Percentiles rank a stretch among this genome's conserved stretches.
Conservation (phyloP, 768 basidiomycete species). For the Paxillus rubicundulus region DNA sequence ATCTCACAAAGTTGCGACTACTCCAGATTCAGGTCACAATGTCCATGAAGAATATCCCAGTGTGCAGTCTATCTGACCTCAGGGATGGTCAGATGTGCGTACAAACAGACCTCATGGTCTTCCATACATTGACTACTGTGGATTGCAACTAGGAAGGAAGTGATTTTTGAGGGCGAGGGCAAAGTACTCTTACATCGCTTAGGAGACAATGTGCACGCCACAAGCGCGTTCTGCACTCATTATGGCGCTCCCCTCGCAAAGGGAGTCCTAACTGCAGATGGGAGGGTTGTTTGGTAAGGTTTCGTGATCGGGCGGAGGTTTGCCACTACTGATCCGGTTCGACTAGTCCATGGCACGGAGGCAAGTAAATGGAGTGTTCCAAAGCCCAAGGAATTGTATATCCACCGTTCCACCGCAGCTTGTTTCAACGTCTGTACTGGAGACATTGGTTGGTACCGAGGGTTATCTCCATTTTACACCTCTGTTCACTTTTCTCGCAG, state of each 20-base stretch:
- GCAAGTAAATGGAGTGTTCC: conserved; percentile 33
- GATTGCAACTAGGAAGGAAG: conserved; percentile 63
- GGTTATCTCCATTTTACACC: neutral
- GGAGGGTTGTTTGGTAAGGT: conserved; percentile 72
- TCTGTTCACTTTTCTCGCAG: conserved; percentile 36
- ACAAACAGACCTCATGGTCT: neutral
- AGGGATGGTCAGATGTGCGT: conserved; percentile 56
- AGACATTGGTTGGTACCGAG: conserved; percentile 58
- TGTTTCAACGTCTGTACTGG: conserved; percentile 87
- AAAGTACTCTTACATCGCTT: conserved; percentile 78
- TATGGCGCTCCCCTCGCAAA: conserved; percentile 87
- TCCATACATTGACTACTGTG: neutral
- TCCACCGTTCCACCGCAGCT: conserved; percentile 40
- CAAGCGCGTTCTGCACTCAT: conserved; percentile 85
- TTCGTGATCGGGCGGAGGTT: neutral
- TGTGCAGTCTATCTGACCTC: conserved; percentile 46
- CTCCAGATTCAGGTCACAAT: conserved; percentile 1
- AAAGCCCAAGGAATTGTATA: neutral
- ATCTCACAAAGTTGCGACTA: neutral
- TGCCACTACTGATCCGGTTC: neutral
- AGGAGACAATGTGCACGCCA: conserved; percentile 73
- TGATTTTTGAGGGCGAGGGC: conserved; percentile 68
- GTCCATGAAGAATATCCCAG: conserved; percentile 47
- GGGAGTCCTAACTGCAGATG: conserved; percentile 76
- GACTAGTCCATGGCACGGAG: conserved; percentile 83